Evolutionary conservation across 78 protist genomes (phyloP).

Genomic region (Paratrimastix pyriformis): DNA sequence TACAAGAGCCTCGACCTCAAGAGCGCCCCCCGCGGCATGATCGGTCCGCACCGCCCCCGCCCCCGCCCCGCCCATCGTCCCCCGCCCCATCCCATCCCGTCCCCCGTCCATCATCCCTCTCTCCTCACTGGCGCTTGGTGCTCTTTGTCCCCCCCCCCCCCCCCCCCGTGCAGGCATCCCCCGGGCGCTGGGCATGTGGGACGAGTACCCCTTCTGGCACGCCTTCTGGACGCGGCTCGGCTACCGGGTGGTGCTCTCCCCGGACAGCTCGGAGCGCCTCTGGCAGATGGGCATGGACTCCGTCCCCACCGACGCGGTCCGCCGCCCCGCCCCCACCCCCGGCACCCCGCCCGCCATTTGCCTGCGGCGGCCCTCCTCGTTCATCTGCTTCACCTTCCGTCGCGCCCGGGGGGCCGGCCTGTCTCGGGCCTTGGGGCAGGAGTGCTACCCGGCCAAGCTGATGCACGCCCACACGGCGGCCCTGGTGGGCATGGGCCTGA

Average conservation of each 20-base stretch:
- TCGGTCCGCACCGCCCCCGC: too few species aligned
- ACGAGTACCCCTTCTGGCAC: slow-evolving; percentile 37
- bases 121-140: too few species aligned
- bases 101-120: too few species aligned
- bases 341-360: too few species aligned
- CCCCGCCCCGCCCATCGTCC: too few species aligned
- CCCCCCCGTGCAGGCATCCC: too few species aligned
- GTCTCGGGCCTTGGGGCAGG: too few species aligned
- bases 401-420: too few species aligned
- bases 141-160: too few species aligned
- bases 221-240: slow-evolving; percentile 9
- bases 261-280: not conserved
- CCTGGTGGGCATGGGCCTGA: not conserved
- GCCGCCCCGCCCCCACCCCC: not conserved
- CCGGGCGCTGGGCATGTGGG: slow-evolving; percentile 4
- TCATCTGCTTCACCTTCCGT: too few species aligned
- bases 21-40: slow-evolving; percentile 10
- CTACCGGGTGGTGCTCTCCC: not conserved
- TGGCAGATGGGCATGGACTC: slow-evolving; percentile 2
- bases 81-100: too few species aligned
- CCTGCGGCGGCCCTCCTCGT: too few species aligned
- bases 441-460: slow-evolving; percentile 10
- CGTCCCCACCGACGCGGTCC: slow-evolving; percentile 19
- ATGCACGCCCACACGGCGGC: not conserved
- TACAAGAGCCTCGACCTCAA: not conserved